Conservation (phyloP, 1,284 basidiomycete genomes). For the Pterulicium gracile region DNA sequence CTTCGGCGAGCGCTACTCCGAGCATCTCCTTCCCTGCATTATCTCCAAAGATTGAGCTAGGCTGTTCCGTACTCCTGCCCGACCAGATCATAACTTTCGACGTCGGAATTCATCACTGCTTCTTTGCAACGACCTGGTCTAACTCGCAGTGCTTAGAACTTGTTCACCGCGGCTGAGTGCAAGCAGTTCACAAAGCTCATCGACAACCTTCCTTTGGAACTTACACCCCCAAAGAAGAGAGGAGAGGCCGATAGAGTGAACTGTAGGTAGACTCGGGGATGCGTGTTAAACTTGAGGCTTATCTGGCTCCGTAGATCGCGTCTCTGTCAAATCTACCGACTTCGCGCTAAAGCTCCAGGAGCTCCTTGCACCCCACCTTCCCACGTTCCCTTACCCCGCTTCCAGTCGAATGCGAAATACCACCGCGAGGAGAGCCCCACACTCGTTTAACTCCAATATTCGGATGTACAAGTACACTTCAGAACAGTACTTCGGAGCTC, state of each 20-base stretch:
- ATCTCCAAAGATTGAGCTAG: conserved; percentile 30
- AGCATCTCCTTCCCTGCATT: conserved; percentile 10
- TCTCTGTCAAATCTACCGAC: conserved; percentile 45
- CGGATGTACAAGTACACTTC: conserved; percentile 59
- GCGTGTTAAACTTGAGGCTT: background rate
- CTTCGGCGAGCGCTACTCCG: too few species aligned
- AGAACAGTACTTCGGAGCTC: conserved; percentile 58
- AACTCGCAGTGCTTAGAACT: conserved; percentile 25
- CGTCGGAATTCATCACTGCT: conserved; percentile 24
- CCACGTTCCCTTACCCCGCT: conserved; percentile 40
- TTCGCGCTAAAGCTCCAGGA: conserved; percentile 50
- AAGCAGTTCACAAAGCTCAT: conserved; percentile 54
- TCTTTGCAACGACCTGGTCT: background rate
- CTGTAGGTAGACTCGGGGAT: conserved; percentile 25
- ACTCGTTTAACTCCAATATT: conserved; percentile 60
- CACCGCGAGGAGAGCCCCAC: conserved; percentile 24
- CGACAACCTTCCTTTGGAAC: conserved; percentile 49
- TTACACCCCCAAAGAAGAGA: conserved; percentile 62
- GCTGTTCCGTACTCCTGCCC: conserved; percentile 37
- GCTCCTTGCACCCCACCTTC: conserved; percentile 48
- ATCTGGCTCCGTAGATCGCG: conserved; percentile 36
- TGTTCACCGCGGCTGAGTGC: conserved; percentile 53
- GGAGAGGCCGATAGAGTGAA: conserved; percentile 73
- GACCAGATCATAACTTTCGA: conserved; percentile 60
- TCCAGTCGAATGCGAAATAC: conserved; percentile 21